Conservation (phyloP, 805 yeast genomes). For the Brettanomyces sp. region DNA sequence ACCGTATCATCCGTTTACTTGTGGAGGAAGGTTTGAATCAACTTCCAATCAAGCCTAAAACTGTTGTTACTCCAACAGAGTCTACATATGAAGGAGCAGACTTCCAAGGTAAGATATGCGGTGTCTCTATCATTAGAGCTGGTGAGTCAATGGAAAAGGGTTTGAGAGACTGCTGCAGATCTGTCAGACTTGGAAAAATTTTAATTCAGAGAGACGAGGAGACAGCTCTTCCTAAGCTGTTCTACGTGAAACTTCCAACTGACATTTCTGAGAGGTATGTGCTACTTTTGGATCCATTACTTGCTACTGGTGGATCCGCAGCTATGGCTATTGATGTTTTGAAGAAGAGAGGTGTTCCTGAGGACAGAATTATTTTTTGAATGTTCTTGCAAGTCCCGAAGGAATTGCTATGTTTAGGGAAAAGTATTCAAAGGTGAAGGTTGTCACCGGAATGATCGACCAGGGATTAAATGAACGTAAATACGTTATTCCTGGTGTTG, state of each 20-base stretch:
- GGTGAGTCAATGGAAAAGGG: conserved; percentile 99
- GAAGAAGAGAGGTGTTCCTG: conserved; percentile 75
- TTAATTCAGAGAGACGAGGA: conserved; percentile 97
- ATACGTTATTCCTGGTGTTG: conserved; percentile 88
- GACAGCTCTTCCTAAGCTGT: conserved; percentile 85
- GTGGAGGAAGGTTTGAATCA: conserved; percentile 95
- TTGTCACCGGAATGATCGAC: conserved; percentile 92
- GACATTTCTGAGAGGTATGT: conserved; percentile 86
- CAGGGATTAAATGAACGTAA: conserved; percentile 75
- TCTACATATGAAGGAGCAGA: conserved; percentile 64
- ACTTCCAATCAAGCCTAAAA: conserved; percentile 69
- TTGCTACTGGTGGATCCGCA: conserved; percentile 98
- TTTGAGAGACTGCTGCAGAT: conserved; percentile 90
- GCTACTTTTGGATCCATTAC: conserved; percentile 89
- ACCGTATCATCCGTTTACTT: conserved; percentile 82
- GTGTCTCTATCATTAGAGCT: conserved; percentile 96
- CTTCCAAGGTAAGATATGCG: conserved; percentile 90
- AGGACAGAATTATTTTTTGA: conserved; percentile 84
- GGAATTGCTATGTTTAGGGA: conserved; percentile 75
- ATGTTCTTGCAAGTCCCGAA: conserved; percentile 89
- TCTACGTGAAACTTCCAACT: conserved; percentile 88
- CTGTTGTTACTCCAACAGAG: conserved; percentile 71
- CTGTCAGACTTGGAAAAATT: conserved; percentile 93
- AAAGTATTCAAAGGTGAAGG: conserved; percentile 73
- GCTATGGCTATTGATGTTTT: conserved; percentile 94